Percentiles rank a stretch among this genome's conserved stretches.
phyloP scores from a whole-genome alignment of 805 yeast species.

The Myxozyma nipponensis region DNA sequence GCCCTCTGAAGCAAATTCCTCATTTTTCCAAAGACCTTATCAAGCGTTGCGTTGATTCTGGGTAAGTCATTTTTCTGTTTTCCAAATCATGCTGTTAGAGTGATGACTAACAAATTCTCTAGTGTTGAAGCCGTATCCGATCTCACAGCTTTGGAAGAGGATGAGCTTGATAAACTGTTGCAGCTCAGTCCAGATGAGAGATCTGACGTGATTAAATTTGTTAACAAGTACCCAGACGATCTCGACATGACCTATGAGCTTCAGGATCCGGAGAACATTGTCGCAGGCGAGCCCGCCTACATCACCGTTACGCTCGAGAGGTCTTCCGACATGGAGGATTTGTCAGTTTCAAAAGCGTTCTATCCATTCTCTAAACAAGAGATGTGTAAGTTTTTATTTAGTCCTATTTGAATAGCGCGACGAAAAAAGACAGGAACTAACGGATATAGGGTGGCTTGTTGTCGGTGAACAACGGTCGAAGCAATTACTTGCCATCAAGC shows the following conservation, averaged over 20 bases:
- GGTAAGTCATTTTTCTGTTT: constrained; percentile 17
- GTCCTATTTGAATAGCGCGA: constrained; percentile 5
- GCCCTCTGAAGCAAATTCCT: constrained; percentile 79
- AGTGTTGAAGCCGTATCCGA: constrained; percentile 73
- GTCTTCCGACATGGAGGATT: constrained; percentile 67
- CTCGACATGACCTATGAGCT: constrained; percentile 60
- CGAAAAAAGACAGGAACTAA: too few species aligned
- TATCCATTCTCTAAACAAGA: constrained; percentile 63
- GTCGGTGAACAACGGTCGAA: constrained; percentile 61
- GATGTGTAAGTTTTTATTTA: constrained; percentile 36
- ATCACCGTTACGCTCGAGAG: constrained; percentile 41
- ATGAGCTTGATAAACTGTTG: constrained; percentile 55
- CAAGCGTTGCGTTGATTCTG: constrained; percentile 48
- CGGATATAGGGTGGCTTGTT: constrained; percentile 69
- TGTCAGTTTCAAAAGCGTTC: constrained; percentile 53
- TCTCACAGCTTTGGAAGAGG: constrained; percentile 70
- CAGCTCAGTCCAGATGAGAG: constrained; percentile 49
- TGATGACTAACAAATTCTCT: constrained; percentile 15
- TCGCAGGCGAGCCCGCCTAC: constrained; percentile 47
- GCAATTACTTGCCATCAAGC: constrained; percentile 70
- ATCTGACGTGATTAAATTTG: constrained; percentile 74
- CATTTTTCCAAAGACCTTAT: constrained; percentile 51
- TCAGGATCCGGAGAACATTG: constrained; percentile 41
- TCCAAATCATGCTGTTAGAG: neutral
- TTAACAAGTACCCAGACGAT: constrained; percentile 76